Base-by-base conservation (phyloP, 768 basidiomycete species). In the Melanogaster broomeanus region DNA sequence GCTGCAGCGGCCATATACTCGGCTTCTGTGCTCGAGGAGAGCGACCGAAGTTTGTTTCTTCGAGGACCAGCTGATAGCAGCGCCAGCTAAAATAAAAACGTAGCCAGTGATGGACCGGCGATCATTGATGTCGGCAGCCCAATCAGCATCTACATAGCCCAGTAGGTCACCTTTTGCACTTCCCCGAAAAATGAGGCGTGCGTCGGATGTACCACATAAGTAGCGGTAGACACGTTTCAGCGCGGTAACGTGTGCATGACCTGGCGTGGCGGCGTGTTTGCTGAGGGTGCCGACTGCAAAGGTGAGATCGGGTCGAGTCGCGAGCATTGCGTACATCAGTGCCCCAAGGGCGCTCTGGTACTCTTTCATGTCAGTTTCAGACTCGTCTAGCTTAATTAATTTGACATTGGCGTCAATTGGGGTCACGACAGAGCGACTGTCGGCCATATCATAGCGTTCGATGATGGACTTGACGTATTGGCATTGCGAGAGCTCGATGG, bases 1-100 rank as follows among this genome's bases (percentile, higher is more conserved):
- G 6, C 71, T 57, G 25, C 73, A 60, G n/a, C 62, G 4, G 76
- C 74, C 39, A 77, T 71, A 53, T 79, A 78, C 58, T 81, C 77
- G 2, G 77, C 72, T 58, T 79, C 74, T 10, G 60, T 58, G 3
- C 65, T 66, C 3, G 70, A 71, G n/a, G n/a, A n/a, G n/a, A n/a
- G n/a, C n/a, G n/a, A n/a, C n/a, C n/a, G n/a, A n/a, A n/a, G n/a
- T n/a, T n/a, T n/a, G n/a, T n/a, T n/a, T n/a, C n/a, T n/a, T n/a
- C n/a, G n/a, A n/a, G n/a, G n/a, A n/a, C n/a, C n/a, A n/a, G n/a
- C n/a, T n/a, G n/a, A n/a, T n/a, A n/a, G n/a, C n/a, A n/a, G n/a
- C n/a, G n/a, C n/a, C 2, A 21, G 58, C 60, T 34, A 73, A 44
- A 9, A 63, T 60, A 62, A 63, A 72, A 10, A 45, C 65, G 50